Evolutionary conservation across 192 early-diverging fungal species (phyloP), one percentile per base, ranked within the genome.

Genomic region (Funneliformis geosporum): DNA sequence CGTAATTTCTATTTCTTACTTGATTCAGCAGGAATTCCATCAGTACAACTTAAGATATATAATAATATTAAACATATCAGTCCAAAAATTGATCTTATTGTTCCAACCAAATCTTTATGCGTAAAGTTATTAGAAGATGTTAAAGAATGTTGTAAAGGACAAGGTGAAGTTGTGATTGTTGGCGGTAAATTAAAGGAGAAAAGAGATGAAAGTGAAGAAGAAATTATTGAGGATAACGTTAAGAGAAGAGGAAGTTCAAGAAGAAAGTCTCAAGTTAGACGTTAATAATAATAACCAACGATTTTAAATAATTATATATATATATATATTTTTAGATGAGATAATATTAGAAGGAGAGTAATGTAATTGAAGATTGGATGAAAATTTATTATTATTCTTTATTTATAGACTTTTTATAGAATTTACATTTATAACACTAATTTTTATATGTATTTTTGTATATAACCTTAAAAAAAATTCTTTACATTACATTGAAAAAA

Each of bases 191-290:
- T 76, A 55, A n/a, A 25, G 5, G 74, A 75, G 60, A 62, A 75
- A 27, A 42, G 59, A 55, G 73, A 40, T 11, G 73, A 75, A 75
- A 33, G n/a, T n/a, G n/a, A 60, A 21, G 50, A 75, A 14, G 18
- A 59, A 38, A 21, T 6, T 21, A 28, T 28, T 65, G 8, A 65
- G 5, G 25, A 28, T 65, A 23, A 28, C 12, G 4, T 4, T 12
- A 23, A 28, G 2, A 25, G 1, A 12, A 38, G n/a, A n/a, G n/a
- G 62, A 65, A 65, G 12, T 12, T 55, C 62, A 33, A 25, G 62
- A 65, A 65, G 62, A 85, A 50, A 21, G 82, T 75, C 11, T 83
- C 77, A n/a, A 81, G n/a, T 1, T 65, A 25, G 74, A 64, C 47
- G 18, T 5, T 14, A 55, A 21, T 55, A 55, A 4, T 55, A 55